phyloP scores from a whole-genome alignment of 83 land plant genomes.

The Thuja plicata region DNA sequence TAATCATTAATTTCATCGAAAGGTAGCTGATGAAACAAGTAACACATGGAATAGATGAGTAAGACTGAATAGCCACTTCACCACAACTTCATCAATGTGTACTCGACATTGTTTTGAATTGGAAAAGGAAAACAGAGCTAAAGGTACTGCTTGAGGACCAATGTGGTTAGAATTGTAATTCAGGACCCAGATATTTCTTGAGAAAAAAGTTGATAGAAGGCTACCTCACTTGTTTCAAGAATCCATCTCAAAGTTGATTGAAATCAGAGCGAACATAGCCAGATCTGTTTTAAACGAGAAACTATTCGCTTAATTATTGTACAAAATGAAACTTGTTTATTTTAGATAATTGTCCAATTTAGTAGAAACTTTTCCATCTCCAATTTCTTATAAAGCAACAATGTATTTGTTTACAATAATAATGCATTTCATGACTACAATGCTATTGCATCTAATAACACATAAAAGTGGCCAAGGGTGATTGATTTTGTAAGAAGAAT shows the following conservation, averaged over 20 bases:
- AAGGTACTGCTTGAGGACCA: neutral
- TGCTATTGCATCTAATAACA: neutral
- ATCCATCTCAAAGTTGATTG: neutral
- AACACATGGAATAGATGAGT: neutral
- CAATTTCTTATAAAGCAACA: neutral
- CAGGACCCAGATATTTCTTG: neutral
- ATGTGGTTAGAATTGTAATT: neutral
- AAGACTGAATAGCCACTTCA: neutral
- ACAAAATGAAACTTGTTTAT: neutral
- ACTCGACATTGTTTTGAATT: neutral
- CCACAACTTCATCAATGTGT: neutral
- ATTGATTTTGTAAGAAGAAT: neutral
- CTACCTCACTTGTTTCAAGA: neutral
- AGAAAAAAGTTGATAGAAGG: neutral
- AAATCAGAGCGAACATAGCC: neutral
- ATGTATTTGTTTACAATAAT: neutral
- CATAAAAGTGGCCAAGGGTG: neutral
- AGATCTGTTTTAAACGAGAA: neutral
- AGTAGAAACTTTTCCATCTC: neutral
- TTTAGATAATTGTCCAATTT: neutral
- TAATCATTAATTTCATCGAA: neutral
- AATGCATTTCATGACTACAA: neutral
- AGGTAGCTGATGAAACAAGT: constrained; percentile 3
- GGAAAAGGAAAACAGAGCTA: neutral
- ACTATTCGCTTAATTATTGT: neutral